Base-by-base conservation (phyloP, 192 early-diverging fungal species). In the Rhizoclosmatium globosum region DNA sequence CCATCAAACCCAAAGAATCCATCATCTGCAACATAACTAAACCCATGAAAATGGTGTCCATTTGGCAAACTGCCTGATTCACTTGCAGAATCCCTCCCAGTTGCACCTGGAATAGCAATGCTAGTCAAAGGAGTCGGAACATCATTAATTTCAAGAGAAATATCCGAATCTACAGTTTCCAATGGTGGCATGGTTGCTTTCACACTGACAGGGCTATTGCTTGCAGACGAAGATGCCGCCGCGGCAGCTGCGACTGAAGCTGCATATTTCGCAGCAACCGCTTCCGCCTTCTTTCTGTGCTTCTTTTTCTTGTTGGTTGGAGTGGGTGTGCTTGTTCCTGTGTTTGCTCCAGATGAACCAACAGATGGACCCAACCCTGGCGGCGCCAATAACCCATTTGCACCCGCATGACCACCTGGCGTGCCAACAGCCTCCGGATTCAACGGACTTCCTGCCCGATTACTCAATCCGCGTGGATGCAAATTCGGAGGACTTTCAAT, bases 401-500 rank as follows among this genome's bases (percentile, higher is more conserved):
- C n/a, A 15, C 31, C n/a, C 13, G 23, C 23, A 2, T 17, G 0
- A 13, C 50, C 56, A 15, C 15, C 70, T 13, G 41, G 47, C 38
- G n/a, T 71, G n/a, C 13, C 38, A 42, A 4, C 3, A 42, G 67
- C 46, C 11, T 3, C 19, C 3, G 15, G 67, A 42, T 57, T 39
- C 46, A 53, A 23, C 47, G 19, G 50, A n/a, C n/a, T n/a, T n/a
- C n/a, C n/a, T n/a, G n/a, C n/a, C n/a, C n/a, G n/a, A n/a, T n/a
- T n/a, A 21, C 13, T 11, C 66, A 41, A 68, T 43, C 66, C 41
- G 31, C 66, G 13, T 19, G 31, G 15, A 39, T 21, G 31, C 13
- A 68, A 13, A n/a, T n/a, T n/a, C 21, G 92, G 89, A 3, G 91
- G 88, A 47, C 88, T 86, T 13, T 83, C 81, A 7, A 89, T 76